A percentile compares a stretch with the other conserved stretches of the same genome.
Conservation (phyloP, 2,329 filamentous ascomycete genomes). For the Claviceps purpurea region DNA sequence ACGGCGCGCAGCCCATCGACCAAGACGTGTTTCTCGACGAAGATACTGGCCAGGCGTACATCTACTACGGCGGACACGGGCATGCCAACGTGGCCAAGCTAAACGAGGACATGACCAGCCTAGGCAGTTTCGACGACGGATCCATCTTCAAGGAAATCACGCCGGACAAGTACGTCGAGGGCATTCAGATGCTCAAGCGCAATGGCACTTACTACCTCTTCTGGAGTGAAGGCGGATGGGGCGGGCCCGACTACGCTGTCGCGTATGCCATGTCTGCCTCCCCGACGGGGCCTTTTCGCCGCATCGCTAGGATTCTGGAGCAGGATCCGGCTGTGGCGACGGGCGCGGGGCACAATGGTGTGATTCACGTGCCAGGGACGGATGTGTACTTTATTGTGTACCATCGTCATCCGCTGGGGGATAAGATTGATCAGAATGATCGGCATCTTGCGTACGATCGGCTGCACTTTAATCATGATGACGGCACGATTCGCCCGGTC, state of each 20-base stretch:
- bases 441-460: constrained; percentile 33
- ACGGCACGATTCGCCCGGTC: constrained; percentile 25
- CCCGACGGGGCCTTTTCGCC: constrained; percentile 27
- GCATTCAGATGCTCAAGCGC: constrained; percentile 31
- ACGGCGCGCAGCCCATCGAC: constrained; percentile 32
- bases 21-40: constrained; percentile 28
- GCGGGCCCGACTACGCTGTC: constrained; percentile 31
- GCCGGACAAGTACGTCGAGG: constrained; percentile 23
- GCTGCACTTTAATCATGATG: constrained; percentile 31
- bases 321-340: constrained; percentile 28
- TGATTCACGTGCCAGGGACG: constrained; percentile 29
- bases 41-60: constrained; percentile 25
- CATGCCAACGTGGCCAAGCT: constrained; percentile 28
- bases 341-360: constrained; percentile 29
- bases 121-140: constrained; percentile 27
- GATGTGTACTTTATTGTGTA: constrained; percentile 35
- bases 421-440: constrained; percentile 29
- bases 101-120: constrained; percentile 27
- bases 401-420: constrained; percentile 29
- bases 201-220: constrained; percentile 32
- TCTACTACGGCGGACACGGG: constrained; percentile 27
- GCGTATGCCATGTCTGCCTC: constrained; percentile 29
- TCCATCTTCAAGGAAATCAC: constrained; percentile 29
- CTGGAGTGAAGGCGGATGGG: constrained; percentile 34
- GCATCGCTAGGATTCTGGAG: constrained; percentile 25